Base-by-base conservation (phyloP, 768 basidiomycete genomes). In the Daedaleopsis nitida region DNA sequence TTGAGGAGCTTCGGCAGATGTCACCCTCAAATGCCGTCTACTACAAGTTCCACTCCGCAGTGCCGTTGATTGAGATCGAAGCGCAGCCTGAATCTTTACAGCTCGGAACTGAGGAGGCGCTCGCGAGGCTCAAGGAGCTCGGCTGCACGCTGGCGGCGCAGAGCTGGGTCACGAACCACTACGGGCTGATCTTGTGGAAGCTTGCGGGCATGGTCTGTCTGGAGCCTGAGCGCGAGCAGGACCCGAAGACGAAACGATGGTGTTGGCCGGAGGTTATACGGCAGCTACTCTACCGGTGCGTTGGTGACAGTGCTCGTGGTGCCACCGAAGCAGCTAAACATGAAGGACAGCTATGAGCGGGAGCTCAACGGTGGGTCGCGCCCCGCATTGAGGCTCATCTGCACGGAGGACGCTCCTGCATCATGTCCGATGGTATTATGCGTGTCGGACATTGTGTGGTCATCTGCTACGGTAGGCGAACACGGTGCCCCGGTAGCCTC, bases 111-210 rank as follows among this genome's bases (percentile, higher is more conserved):
- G 65, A 76, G 1, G 82, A 80, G 13, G 89, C 86, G 1, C 74
- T 89, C 17, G 71, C 80, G 24, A 78, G 85, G 59, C 74, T 94
- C 11, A 75, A 80, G 4, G 72, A 72, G 23, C 76, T 70, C 10
- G 91, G 89, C 0, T 95, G 93, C 63, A 71, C 68, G 2, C 80
- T 93, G 23, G 91, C 85, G 2, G 91, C 86, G 9, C 78, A 85
- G 64, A 74, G 79, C 23, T 99, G 97, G 97, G 87, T 97, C 1
- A 84, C 90, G 53, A 98, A 98, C 68, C 95, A 97, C 67, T 99
- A 94, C 92, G 73, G 77, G 11, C 75, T 95, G 48, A 85, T 98
- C 34, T 80, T 99, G 3, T 99, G 97, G 97, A 99, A 99, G 75
- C 75, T 97, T 21, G 93, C 94, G 3, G 90, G 92, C 13, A 86